Evolutionary conservation across 306 rosid genomes (phyloP).

Genomic region (Medicago truncatula): MtrunA17r5.0-ANR NC_053043.1:25666001-25666500

Average conservation of each 20-base stretch:
- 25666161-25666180: neutral
- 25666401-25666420: too few relatives aligned
- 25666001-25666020: neutral
- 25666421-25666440: neutral
- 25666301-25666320: neutral
- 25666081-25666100: neutral
- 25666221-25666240: neutral
- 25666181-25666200: conserved; percentile 10
- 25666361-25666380: neutral
- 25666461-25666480: neutral
- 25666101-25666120: neutral
- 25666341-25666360: neutral
- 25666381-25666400: neutral
- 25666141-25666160: neutral
- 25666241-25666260: neutral
- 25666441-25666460: neutral
- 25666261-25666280: neutral
- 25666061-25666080: neutral
- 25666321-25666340: neutral
- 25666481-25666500: neutral
- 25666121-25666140: neutral
- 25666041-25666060: neutral
- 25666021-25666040: neutral
- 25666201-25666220: neutral
- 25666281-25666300: neutral